A percentile compares a stretch with the other conserved stretches of the same genome.
Conservation (phyloP, 768 basidiomycete genomes). For the Leucocoprinus leucothites region DNA sequence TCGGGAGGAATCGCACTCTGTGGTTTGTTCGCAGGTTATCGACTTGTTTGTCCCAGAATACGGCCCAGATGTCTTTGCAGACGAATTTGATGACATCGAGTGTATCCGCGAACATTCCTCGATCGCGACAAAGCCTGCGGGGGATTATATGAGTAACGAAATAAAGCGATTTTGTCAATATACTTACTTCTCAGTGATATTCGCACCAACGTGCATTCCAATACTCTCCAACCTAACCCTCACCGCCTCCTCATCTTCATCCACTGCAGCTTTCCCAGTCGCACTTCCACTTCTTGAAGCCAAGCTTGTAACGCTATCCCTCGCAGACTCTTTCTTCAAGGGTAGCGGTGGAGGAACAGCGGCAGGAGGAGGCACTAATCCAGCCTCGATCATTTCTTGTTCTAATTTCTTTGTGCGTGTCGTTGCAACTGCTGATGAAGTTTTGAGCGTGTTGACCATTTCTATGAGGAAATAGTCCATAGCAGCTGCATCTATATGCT, state of each 20-base stretch:
- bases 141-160: not conserved
- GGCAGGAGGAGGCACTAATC: constrained; percentile 56
- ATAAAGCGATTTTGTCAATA: not conserved
- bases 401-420: constrained; percentile 67
- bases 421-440: constrained; percentile 71
- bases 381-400: constrained; percentile 76
- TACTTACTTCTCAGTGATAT: constrained; percentile 78
- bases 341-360: constrained; percentile 36
- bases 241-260: constrained; percentile 76
- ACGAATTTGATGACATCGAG: constrained; percentile 93
- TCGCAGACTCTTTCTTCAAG: constrained; percentile 37
- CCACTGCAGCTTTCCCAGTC: constrained; percentile 34
- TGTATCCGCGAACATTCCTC: constrained; percentile 74
- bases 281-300: constrained; percentile 29
- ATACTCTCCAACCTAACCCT: constrained; percentile 73
- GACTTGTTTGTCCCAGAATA: constrained; percentile 92
- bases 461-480: constrained; percentile 90
- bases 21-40: constrained; percentile 96
- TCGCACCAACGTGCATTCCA: constrained; percentile 83
- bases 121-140: constrained; percentile 70
- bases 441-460: constrained; percentile 68
- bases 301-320: constrained; percentile 44
- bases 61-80: constrained; percentile 94
- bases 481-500: constrained; percentile 60
- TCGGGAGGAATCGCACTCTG: constrained; percentile 49